Evolutionary conservation across 176 grass and related monocot species (phyloP).

Genomic region (Eleusine indica): DNA sequence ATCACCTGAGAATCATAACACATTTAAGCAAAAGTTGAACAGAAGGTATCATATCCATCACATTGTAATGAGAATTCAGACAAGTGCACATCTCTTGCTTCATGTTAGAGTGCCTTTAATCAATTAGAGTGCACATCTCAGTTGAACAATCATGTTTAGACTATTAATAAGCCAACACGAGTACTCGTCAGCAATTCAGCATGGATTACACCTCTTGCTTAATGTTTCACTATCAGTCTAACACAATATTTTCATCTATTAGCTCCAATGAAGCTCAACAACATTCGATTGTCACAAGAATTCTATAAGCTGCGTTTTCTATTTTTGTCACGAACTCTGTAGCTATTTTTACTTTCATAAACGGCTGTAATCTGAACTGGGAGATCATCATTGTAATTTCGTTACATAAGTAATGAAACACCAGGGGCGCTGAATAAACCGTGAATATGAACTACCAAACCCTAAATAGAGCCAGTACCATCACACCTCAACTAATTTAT

Average conservation of each 20-base stretch:
- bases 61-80: background rate
- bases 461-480: conserved; percentile 23
- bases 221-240: background rate
- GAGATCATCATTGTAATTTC: no score
- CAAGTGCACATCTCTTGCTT: no score
- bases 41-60: background rate
- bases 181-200: background rate
- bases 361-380: no score
- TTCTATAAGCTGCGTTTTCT: no score
- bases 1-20: background rate
- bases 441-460: background rate
- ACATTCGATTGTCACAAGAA: background rate
- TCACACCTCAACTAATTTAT: background rate
- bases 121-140: background rate
- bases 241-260: background rate
- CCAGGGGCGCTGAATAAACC: background rate
- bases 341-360: no score
- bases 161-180: conserved; percentile 7
- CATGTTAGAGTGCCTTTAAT: background rate
- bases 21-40: background rate
- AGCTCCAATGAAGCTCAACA: conserved; percentile 2
- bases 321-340: no score
- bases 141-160: background rate
- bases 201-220: background rate
- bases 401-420: no score